Conservation (phyloP, 2,329 filamentous ascomycete genomes). For the Arthrobotrys megalospora region DNA sequence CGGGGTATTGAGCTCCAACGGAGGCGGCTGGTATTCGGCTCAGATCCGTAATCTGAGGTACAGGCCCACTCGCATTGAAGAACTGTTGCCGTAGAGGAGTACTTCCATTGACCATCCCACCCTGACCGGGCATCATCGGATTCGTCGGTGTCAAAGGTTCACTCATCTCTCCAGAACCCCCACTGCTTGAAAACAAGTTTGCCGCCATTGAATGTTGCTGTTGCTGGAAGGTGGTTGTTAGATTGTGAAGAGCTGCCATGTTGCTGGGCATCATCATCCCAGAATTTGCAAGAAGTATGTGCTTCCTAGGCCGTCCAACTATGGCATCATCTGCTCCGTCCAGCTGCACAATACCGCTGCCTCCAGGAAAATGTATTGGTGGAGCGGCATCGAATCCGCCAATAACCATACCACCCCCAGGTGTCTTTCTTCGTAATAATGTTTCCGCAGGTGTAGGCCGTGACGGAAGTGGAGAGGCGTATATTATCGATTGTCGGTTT, state of each 20-base stretch:
- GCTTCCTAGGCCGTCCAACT: constrained; percentile 57
- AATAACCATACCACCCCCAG: constrained; percentile 57
- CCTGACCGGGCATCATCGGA: constrained; percentile 12
- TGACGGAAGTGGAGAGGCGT: constrained; percentile 56
- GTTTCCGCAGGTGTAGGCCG: constrained; percentile 57
- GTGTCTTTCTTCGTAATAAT: constrained; percentile 56
- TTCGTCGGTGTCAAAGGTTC: constrained; percentile 49
- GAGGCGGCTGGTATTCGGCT: constrained; percentile 59
- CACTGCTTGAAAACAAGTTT: constrained; percentile 24
- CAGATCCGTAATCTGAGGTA: constrained; percentile 55
- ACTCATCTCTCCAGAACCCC: constrained; percentile 21
- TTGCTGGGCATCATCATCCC: constrained; percentile 35
- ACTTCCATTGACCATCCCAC: neutral
- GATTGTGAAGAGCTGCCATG: constrained; percentile 11
- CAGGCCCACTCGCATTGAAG: constrained; percentile 23
- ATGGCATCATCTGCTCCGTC: constrained; percentile 27
- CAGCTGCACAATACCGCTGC: constrained; percentile 48
- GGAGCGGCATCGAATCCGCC: constrained; percentile 59
- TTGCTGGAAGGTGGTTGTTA: constrained; percentile 32
- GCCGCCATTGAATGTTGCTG: constrained; percentile 34
- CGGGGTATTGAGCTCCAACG: constrained; percentile 42
- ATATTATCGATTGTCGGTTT: constrained; percentile 50
- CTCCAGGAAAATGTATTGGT: constrained; percentile 51
- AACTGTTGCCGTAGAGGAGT: constrained; percentile 23
- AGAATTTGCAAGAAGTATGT: constrained; percentile 53